phyloP scores from a whole-genome alignment of 352 stramenopile species.

The Bremia lactucae region DNA sequence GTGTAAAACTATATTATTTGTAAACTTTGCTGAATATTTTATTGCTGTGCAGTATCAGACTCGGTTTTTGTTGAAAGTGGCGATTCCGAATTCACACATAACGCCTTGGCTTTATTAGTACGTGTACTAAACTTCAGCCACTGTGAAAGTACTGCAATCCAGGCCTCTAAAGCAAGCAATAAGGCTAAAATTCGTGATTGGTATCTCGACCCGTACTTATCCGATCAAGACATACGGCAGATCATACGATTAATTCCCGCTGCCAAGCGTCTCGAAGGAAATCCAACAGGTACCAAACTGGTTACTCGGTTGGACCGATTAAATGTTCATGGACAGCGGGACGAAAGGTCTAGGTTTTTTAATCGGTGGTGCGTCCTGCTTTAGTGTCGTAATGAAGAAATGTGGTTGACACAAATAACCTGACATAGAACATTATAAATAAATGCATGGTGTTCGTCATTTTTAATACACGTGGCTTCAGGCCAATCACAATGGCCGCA shows the following conservation, averaged over 20 bases:
- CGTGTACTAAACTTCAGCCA: slow-evolving; percentile 56
- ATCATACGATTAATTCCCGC: slow-evolving; percentile 37
- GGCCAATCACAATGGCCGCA: slow-evolving; percentile 12
- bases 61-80: slow-evolving; percentile 64
- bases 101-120: slow-evolving; percentile 39
- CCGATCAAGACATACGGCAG: slow-evolving; percentile 47
- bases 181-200: slow-evolving; percentile 32
- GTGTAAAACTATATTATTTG: not conserved
- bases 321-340: slow-evolving; percentile 46
- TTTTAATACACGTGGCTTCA: slow-evolving; percentile 17
- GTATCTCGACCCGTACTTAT: slow-evolving; percentile 67
- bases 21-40: not conserved
- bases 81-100: slow-evolving; percentile 37
- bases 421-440: slow-evolving; percentile 2
- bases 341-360: slow-evolving; percentile 52
- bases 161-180: not conserved
- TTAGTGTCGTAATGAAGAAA: slow-evolving; percentile 9
- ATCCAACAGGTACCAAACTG: slow-evolving; percentile 34
- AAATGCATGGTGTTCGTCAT: slow-evolving; percentile 5
- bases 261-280: slow-evolving; percentile 29
- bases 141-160: slow-evolving; percentile 10
- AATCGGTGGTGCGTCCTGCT: slow-evolving; percentile 64
- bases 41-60: slow-evolving; percentile 39
- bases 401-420: slow-evolving; percentile 1
- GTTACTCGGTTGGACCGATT: slow-evolving; percentile 33